These are phyloP conservation scores for Metarhizium robertsii DNA, from an alignment of 2,329 filamentous ascomycete genomes.

Conservation along the genomic window DNA sequence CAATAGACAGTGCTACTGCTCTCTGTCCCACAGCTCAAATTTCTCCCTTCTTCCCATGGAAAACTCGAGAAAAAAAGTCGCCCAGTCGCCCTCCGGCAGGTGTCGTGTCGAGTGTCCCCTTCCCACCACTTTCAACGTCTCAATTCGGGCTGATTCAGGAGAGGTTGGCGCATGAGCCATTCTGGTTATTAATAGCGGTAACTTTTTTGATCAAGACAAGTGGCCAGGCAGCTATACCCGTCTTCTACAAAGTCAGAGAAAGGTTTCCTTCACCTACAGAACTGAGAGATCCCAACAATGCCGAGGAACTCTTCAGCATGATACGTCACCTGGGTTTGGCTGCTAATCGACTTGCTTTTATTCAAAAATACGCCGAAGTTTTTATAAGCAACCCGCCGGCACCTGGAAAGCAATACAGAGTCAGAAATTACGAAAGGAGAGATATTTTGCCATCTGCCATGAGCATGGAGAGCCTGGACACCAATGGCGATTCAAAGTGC, in stretches of 20 bases:
- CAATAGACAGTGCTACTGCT: neutral
- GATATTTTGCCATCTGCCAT: constrained; percentile 16
- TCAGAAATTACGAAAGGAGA: constrained; percentile 36
- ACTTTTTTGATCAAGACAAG: constrained; percentile 79
- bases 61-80: constrained; percentile 8
- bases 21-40: neutral
- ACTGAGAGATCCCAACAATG: constrained; percentile 45
- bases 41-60: constrained; percentile 25
- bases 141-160: constrained; percentile 80
- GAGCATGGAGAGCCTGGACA: neutral
- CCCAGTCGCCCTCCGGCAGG: constrained; percentile 29
- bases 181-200: constrained; percentile 71
- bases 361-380: constrained; percentile 59
- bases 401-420: constrained; percentile 43
- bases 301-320: constrained; percentile 43
- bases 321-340: constrained; percentile 66
- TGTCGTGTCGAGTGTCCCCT: constrained; percentile 47
- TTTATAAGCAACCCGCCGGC: constrained; percentile 59
- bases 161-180: constrained; percentile 62
- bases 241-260: constrained; percentile 59
- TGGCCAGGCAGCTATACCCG: constrained; percentile 64
- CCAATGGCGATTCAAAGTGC: neutral
- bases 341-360: constrained; percentile 53
- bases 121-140: constrained; percentile 54
- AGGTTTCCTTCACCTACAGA: constrained; percentile 57